Percentiles rank a stretch among this genome's conserved stretches.
phyloP scores from a whole-genome alignment of 2,329 filamentous ascomycete genomes.

The Cladophialophora psammophila region DNA sequence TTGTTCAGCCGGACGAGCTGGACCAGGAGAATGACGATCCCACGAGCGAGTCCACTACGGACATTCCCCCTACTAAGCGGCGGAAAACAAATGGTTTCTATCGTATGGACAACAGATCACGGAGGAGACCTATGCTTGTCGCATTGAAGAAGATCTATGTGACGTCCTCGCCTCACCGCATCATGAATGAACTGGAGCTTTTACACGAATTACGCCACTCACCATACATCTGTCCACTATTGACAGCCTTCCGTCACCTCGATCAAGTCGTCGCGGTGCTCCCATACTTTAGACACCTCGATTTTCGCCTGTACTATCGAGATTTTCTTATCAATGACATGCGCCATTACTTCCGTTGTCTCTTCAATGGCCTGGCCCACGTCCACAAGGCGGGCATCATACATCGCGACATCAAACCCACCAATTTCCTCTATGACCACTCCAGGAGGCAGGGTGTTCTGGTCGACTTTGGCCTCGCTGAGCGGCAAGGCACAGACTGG shows the following conservation, averaged over 20 bases:
- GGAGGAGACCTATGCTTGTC: slow-evolving; percentile 75
- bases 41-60: slow-evolving; percentile 68
- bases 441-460: slow-evolving; percentile 79
- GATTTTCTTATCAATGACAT: slow-evolving; percentile 87
- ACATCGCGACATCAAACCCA: slow-evolving; percentile 96
- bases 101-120: slow-evolving; percentile 39
- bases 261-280: slow-evolving; percentile 96
- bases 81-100: slow-evolving; percentile 49
- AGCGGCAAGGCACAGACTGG: slow-evolving; percentile 73
- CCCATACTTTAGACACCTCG: slow-evolving; percentile 93
- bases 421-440: slow-evolving; percentile 54
- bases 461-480: slow-evolving; percentile 98
- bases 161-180: slow-evolving; percentile 90
- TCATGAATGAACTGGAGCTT: slow-evolving; percentile 94
- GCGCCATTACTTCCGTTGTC: slow-evolving; percentile 83
- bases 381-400: slow-evolving; percentile 87
- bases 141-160: slow-evolving; percentile 99
- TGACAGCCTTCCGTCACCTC: slow-evolving; percentile 93
- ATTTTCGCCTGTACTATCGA: slow-evolving; percentile 91
- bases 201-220: slow-evolving; percentile 85
- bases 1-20: slow-evolving; percentile 77
- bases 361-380: slow-evolving; percentile 83
- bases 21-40: slow-evolving; percentile 85
- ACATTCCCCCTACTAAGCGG: slow-evolving; percentile 72
- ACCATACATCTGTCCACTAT: slow-evolving; percentile 87